Conservation (phyloP, 331 rosid species). For the Stylosanthes scabra region DNA sequence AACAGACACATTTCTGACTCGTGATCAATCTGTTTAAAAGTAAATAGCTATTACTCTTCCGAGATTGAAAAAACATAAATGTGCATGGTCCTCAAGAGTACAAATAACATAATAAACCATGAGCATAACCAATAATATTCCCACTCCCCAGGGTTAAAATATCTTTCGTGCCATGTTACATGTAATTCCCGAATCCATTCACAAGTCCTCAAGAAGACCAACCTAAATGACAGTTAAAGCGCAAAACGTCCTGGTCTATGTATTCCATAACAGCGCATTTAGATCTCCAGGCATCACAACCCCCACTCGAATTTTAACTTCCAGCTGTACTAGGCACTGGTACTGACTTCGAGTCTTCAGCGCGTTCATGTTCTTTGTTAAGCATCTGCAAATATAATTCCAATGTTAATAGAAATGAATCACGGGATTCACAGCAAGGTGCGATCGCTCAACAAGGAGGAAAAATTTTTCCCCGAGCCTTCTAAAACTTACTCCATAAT, state of each 20-base stretch:
- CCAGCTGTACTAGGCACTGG: conserved; percentile 42
- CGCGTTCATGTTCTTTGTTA: conserved; percentile 59
- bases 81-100: neutral
- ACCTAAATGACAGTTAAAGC: neutral
- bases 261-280: neutral
- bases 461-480: neutral
- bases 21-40: neutral
- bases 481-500: neutral
- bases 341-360: conserved; percentile 54
- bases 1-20: conserved; percentile 5
- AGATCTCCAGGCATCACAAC: conserved; percentile 26
- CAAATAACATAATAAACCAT: conserved; percentile 14
- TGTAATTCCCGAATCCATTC: conserved; percentile 23
- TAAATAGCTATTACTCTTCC: neutral
- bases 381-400: conserved; percentile 46
- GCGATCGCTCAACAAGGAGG: neutral
- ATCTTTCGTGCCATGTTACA: conserved; percentile 32
- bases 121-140: neutral
- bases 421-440: neutral
- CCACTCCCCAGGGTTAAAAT: conserved; percentile 2
- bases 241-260: conserved; percentile 11
- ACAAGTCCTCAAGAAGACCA: conserved; percentile 18
- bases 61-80: conserved; percentile 1
- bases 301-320: conserved; percentile 28
- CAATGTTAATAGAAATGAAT: conserved; percentile 1